phyloP scores from a whole-genome alignment of 148 eudicot species.

The Amaranthus cruentus region DNA sequence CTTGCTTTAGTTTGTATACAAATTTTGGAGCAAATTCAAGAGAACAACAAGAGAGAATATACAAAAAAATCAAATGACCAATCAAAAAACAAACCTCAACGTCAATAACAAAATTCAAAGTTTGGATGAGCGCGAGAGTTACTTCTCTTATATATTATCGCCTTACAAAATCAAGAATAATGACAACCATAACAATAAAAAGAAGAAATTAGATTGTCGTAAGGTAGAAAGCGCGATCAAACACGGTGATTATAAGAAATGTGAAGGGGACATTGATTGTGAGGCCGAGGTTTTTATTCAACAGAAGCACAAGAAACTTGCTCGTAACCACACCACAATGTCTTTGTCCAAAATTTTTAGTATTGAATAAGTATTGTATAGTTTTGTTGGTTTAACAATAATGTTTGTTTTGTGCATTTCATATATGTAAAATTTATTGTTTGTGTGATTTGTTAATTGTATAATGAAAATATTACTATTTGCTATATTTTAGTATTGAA shows the following conservation, averaged over 20 bases:
- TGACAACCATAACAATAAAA: neutral
- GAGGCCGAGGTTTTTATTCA: constrained; percentile 27
- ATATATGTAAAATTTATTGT: too few relatives aligned
- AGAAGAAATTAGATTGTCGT: neutral
- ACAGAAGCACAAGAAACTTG: constrained; percentile 15
- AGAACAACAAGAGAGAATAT: too few relatives aligned
- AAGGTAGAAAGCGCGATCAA: constrained; percentile 3
- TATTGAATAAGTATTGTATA: too few relatives aligned
- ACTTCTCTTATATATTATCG: constrained; percentile 20
- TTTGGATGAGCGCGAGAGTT: constrained; percentile 25
- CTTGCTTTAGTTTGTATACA: too few relatives aligned
- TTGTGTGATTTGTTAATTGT: too few relatives aligned
- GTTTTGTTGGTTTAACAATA: too few relatives aligned
- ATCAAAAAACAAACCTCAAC: neutral
- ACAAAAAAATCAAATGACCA: constrained; percentile 7
- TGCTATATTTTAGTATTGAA: too few relatives aligned
- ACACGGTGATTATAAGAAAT: constrained; percentile 6
- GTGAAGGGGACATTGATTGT: constrained; percentile 21
- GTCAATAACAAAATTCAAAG: neutral
- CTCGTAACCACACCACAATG: neutral
- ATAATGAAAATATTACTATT: too few relatives aligned
- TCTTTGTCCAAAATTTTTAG: too few relatives aligned
- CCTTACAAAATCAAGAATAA: neutral
- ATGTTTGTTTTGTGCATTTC: too few relatives aligned
- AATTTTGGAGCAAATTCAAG: too few relatives aligned